Conservation (phyloP, 192 early-diverging fungal species). For the Gamsiella multidivaricata region DNA sequence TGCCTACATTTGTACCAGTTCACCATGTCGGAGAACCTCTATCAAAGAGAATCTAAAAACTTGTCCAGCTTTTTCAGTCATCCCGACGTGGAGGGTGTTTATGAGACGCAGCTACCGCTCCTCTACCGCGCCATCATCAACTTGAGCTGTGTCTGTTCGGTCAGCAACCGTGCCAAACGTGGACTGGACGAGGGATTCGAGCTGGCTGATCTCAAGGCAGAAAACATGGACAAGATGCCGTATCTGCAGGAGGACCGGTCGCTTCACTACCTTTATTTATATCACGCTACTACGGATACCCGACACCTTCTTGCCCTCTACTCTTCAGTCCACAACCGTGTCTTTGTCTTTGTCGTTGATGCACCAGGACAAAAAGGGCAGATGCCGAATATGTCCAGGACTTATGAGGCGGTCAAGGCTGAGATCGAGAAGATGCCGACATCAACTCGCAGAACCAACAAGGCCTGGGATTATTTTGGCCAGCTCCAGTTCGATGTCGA, state of each 20-base stretch:
- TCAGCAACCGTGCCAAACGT: constrained; percentile 26
- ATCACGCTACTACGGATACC: constrained; percentile 71
- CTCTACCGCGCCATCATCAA: constrained; percentile 84
- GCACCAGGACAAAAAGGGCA: constrained; percentile 52
- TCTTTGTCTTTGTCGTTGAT: constrained; percentile 84
- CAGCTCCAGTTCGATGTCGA: constrained; percentile 63
- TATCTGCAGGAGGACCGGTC: constrained; percentile 53
- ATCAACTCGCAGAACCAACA: constrained; percentile 41
- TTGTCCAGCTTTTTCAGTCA: constrained; percentile 87
- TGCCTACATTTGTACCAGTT: constrained; percentile 82
- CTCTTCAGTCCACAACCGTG: constrained; percentile 62
- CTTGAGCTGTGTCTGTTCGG: constrained; percentile 73
- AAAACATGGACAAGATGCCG: constrained; percentile 27
- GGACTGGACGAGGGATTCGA: constrained; percentile 60
- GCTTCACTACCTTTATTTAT: constrained; percentile 79
- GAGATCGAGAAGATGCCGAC: constrained; percentile 49
- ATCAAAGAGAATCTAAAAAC: constrained; percentile 74
- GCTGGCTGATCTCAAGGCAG: constrained; percentile 57
- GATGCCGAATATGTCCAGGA: constrained; percentile 43
- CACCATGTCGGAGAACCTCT: constrained; percentile 84
- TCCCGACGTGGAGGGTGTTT: constrained; percentile 90
- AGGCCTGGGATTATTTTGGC: constrained; percentile 62
- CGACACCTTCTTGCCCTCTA: constrained; percentile 80
- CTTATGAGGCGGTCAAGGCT: constrained; percentile 71
- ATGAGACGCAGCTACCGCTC: constrained; percentile 90